phyloP scores from a whole-genome alignment of 2,329 filamentous ascomycete genomes.

The Hirsutella rhossiliensis region DNA sequence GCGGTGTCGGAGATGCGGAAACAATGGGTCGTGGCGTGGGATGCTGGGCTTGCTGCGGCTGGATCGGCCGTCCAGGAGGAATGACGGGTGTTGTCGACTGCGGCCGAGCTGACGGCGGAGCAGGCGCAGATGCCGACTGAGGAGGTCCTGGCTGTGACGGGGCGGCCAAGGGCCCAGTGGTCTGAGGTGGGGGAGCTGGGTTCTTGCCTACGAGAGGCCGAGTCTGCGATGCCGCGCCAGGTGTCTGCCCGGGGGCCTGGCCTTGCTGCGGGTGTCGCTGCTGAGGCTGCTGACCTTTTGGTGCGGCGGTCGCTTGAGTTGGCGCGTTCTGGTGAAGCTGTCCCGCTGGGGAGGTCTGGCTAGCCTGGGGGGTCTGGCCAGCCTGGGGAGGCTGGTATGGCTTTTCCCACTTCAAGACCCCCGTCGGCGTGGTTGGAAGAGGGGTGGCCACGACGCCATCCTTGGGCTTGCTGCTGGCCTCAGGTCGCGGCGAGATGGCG shows the following conservation, averaged over 20 bases:
- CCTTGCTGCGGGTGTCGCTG: neutral
- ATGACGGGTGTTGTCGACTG: slow-evolving; percentile 20
- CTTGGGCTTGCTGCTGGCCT: slow-evolving; percentile 17
- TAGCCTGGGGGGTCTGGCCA: slow-evolving; percentile 11
- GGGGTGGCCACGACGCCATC: slow-evolving; percentile 12
- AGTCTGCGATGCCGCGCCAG: slow-evolving; percentile 4
- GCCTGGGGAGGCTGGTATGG: slow-evolving; percentile 24
- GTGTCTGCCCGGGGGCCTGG: slow-evolving; percentile 9
- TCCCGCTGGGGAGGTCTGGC: slow-evolving; percentile 12
- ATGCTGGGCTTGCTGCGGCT: slow-evolving; percentile 15
- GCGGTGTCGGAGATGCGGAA: slow-evolving; percentile 17
- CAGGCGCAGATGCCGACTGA: slow-evolving; percentile 10
- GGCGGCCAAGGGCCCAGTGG: slow-evolving; percentile 20
- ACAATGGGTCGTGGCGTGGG: slow-evolving; percentile 17
- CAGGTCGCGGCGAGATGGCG: slow-evolving; percentile 21
- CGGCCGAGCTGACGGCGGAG: slow-evolving; percentile 15
- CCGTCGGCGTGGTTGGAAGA: slow-evolving; percentile 10
- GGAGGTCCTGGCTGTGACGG: slow-evolving; percentile 22
- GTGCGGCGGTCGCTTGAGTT: neutral
- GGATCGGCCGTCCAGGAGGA: slow-evolving; percentile 20
- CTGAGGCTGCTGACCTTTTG: neutral
- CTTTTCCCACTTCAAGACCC: slow-evolving; percentile 27
- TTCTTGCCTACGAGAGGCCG: slow-evolving; percentile 15
- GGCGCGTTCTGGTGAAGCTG: slow-evolving; percentile 12
- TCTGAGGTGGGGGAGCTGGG: slow-evolving; percentile 22